Percentiles rank a stretch among this genome's conserved stretches.
Conservation (phyloP, 2,329 filamentous ascomycete species). For the Dactylellina haptotyla region DNA sequence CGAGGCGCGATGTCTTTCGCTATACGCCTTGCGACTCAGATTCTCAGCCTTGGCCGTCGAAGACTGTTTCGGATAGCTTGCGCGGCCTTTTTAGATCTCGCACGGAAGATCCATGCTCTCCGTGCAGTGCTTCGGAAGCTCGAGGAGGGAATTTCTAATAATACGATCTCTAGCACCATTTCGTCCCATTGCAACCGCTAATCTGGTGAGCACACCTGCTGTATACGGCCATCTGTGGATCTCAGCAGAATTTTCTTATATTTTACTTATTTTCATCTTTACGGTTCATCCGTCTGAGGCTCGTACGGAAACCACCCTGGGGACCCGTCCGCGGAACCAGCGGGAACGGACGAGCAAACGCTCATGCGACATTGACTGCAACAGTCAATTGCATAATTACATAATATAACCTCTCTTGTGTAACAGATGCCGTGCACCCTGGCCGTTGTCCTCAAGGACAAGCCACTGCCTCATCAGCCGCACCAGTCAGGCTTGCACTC, state of each 20-base stretch:
- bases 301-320: too few relatives aligned
- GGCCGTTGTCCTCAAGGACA: not conserved
- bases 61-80: constrained; percentile 29
- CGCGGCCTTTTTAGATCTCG: constrained; percentile 18
- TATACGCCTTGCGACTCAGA: constrained; percentile 28
- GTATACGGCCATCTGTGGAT: too few relatives aligned
- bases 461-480: constrained; percentile 47
- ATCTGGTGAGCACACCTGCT: too few relatives aligned
- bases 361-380: too few relatives aligned
- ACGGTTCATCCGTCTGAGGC: too few relatives aligned
- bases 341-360: too few relatives aligned
- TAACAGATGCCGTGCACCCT: constrained; percentile 8
- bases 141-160: constrained; percentile 36
- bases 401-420: not conserved
- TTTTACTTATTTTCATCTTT: too few relatives aligned
- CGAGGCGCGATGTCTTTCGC: not conserved
- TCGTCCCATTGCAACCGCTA: constrained; percentile 5
- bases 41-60: constrained; percentile 45
- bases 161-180: not conserved
- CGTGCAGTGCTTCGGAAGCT: constrained; percentile 43
- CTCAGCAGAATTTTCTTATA: too few relatives aligned
- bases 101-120: not conserved
- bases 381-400: not conserved
- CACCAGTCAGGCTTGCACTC: not conserved
- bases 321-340: too few relatives aligned